These are phyloP conservation scores for Mortierella sp. DNA, from an alignment of 371 early-diverging fungal genomes.

Conservation along the genomic window DNA sequence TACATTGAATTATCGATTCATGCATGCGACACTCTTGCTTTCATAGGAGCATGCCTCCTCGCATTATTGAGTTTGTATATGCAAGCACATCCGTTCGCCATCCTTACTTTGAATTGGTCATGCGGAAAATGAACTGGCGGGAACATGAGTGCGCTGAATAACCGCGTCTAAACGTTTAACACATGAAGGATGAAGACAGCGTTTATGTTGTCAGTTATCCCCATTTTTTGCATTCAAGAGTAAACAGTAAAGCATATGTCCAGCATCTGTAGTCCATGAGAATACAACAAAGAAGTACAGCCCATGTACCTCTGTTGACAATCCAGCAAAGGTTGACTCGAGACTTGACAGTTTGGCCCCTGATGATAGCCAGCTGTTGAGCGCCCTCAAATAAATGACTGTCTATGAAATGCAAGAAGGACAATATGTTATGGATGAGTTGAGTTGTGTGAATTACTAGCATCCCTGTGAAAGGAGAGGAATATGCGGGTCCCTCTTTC, in stretches of 20 bases:
- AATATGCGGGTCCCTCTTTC: neutral
- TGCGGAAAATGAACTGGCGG: conserved; percentile 51
- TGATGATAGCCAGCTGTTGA: conserved; percentile 31
- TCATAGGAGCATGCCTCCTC: neutral
- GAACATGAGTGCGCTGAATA: conserved; percentile 34
- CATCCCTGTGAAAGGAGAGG: neutral
- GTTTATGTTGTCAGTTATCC: neutral
- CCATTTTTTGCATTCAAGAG: neutral
- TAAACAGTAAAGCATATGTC: neutral
- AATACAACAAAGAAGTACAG: neutral
- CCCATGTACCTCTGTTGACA: conserved; percentile 22
- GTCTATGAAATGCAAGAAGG: conserved; percentile 23
- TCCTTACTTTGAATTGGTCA: conserved; percentile 42
- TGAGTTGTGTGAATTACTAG: neutral
- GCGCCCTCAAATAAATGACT: conserved; percentile 35
- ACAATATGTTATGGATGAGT: neutral
- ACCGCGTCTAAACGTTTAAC: conserved; percentile 15
- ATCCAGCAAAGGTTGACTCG: conserved; percentile 17
- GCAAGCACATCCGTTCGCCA: neutral
- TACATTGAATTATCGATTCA: neutral
- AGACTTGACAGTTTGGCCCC: conserved; percentile 17
- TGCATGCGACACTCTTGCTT: neutral
- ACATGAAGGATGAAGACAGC: neutral
- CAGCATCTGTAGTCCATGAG: neutral
- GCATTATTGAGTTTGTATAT: neutral